Conservation (phyloP, 2,329 filamentous ascomycete species). For the Elsinoe ampelina region DNA sequence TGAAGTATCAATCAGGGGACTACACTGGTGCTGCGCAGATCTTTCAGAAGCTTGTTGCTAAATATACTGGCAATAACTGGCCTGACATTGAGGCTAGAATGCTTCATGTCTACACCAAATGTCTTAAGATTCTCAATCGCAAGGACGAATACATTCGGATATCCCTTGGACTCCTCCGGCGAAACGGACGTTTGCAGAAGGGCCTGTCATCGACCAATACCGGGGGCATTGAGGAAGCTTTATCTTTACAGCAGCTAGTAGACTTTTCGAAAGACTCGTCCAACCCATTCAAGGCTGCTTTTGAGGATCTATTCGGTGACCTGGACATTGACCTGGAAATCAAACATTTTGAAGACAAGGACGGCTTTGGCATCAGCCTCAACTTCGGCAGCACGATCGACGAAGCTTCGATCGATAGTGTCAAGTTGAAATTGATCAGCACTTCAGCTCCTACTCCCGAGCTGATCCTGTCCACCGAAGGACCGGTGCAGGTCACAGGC, state of each 20-base stretch:
- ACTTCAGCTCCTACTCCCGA: constrained; percentile 53
- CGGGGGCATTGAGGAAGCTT: not conserved
- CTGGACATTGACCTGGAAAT: constrained; percentile 60
- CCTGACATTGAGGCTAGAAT: constrained; percentile 69
- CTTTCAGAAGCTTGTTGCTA: constrained; percentile 68
- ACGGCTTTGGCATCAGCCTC: constrained; percentile 65
- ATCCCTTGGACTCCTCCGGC: constrained; percentile 55
- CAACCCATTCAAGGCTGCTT: constrained; percentile 56
- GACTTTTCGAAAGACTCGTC: constrained; percentile 41
- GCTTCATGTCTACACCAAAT: constrained; percentile 76
- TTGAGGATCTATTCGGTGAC: constrained; percentile 65
- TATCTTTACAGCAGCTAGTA: constrained; percentile 35
- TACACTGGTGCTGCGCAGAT: constrained; percentile 64
- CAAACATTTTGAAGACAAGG: constrained; percentile 58
- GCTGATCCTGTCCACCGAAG: constrained; percentile 51
- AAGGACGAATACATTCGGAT: constrained; percentile 72
- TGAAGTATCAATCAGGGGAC: constrained; percentile 59
- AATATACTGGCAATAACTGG: constrained; percentile 74
- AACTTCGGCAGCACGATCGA: constrained; percentile 62
- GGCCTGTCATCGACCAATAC: no score
- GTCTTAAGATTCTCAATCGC: constrained; percentile 65
- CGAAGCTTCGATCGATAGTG: constrained; percentile 55
- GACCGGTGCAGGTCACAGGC: constrained; percentile 41
- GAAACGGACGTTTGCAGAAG: not conserved
- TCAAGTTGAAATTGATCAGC: constrained; percentile 55